Evolutionary conservation across 2,329 filamentous ascomycete species (phyloP).

Genomic region (Madurella fahalii): DNA sequence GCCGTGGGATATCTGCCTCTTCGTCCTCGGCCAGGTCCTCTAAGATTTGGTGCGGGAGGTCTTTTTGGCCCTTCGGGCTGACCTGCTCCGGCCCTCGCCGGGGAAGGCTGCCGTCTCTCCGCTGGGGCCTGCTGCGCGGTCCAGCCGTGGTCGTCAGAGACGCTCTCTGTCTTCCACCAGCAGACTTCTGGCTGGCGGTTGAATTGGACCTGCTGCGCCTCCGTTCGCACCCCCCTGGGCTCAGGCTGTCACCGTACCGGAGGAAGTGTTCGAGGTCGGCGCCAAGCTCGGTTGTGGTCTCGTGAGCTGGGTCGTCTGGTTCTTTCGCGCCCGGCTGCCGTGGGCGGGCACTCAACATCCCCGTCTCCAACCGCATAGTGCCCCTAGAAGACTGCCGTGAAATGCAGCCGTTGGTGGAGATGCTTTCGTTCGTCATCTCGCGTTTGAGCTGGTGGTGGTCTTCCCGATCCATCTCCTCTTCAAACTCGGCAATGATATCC

Average conservation of each 20-base stretch:
- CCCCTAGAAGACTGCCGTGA: conserved; percentile 25
- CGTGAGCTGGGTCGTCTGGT: neutral
- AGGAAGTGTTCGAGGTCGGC: conserved; percentile 14
- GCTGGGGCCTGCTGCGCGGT: conserved; percentile 5
- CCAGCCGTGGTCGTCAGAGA: conserved; percentile 9
- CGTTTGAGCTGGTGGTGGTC: conserved; percentile 18
- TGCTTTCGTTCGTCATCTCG: conserved; percentile 21
- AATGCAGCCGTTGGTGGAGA: conserved; percentile 15
- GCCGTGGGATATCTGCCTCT: conserved; percentile 28
- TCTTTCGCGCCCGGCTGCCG: conserved; percentile 4
- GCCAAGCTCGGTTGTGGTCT: conserved; percentile 21
- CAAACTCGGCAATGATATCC: conserved; percentile 41
- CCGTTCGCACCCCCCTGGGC: conserved; percentile 9
- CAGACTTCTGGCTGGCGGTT: conserved; percentile 9
- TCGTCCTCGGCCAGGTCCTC: conserved; percentile 23
- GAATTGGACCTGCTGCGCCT: conserved; percentile 17
- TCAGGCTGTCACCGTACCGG: conserved; percentile 8
- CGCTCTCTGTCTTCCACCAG: conserved; percentile 2
- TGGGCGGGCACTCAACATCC: conserved; percentile 20
- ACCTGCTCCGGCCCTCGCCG: conserved; percentile 7
- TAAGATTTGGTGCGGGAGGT: conserved; percentile 16
- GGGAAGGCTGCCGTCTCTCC: conserved; percentile 8
- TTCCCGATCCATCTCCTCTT: conserved; percentile 31
- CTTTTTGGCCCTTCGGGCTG: conserved; percentile 17
- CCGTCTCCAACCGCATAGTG: conserved; percentile 23